Conservation (phyloP, 352 stramenopile genomes). For the Pythium apleroticum region DNA sequence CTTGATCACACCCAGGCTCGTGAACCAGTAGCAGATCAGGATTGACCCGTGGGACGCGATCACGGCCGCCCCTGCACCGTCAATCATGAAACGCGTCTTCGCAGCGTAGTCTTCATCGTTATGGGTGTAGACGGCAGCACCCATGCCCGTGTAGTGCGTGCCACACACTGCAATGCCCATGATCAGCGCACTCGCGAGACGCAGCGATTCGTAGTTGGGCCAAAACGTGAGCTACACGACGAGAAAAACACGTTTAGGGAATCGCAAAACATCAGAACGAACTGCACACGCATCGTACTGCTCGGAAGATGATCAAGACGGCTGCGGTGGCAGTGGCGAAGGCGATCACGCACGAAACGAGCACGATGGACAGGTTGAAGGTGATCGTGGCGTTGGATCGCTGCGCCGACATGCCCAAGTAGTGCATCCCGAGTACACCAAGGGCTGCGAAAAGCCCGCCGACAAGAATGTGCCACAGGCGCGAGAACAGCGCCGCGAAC, state of each 20-base stretch:
- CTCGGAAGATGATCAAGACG: constrained; percentile 75
- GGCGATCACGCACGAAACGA: constrained; percentile 50
- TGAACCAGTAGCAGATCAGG: constrained; percentile 62
- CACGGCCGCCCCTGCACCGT: constrained; percentile 30
- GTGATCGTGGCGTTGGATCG: constrained; percentile 46
- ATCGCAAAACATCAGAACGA: background rate
- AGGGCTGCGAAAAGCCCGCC: constrained; percentile 55
- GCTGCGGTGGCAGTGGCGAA: constrained; percentile 57
- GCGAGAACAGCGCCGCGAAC: constrained; percentile 25
- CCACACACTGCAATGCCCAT: constrained; percentile 72
- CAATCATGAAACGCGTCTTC: constrained; percentile 28
- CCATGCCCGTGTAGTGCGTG: constrained; percentile 69
- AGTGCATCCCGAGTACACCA: constrained; percentile 72
- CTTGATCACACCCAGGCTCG: constrained; percentile 17
- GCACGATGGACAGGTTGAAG: constrained; percentile 40
- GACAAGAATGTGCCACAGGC: constrained; percentile 42
- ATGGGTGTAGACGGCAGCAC: constrained; percentile 44
- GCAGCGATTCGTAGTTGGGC: constrained; percentile 47
- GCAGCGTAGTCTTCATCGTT: constrained; percentile 32
- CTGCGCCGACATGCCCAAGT: constrained; percentile 66
- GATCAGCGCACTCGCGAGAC: constrained; percentile 56
- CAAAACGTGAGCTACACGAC: constrained; percentile 53
- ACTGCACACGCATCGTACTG: constrained; percentile 29
- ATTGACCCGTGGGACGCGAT: constrained; percentile 54
- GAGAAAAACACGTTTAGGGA: background rate